Base-by-base conservation (phyloP, 164 flowering plant genomes). In the Magnolia changhungtana region DNA sequence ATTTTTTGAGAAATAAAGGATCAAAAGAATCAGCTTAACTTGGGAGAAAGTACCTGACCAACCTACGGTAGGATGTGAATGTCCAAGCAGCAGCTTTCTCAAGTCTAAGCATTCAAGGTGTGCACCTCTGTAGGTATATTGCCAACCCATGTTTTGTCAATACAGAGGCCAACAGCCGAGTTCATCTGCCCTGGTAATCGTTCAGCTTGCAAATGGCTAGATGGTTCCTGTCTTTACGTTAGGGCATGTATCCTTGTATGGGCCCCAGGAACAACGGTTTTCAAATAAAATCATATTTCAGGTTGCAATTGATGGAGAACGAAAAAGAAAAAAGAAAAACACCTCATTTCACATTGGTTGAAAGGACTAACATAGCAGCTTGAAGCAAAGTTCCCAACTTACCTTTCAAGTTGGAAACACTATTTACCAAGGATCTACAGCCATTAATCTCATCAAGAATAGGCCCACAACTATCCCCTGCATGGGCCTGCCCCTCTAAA, bases 331-430 rank as follows among this genome's bases (percentile, higher is more conserved):
- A 45, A 19, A 27, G 29, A 27, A 19, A 50, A n/a, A 70, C 49
- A 58, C 50, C 55, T 85, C 78, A 89, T 75, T 84, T 83, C 67
- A 74, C 83, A 75, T 79, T 80, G 31, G 72, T 50, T 71, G 89
- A 73, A 80, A 93, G 88, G 50, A 78, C 81, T 0, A 89, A 77
- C 69, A 94, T 59, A 3, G 97, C 92, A 29, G 92, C 78, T 77
- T 78, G 88, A 71, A 94, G 74, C 75, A 83, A 52, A 79, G 74
- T 68, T 75, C 51, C 80, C 78, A 88, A 65, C 61, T 78, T 90
- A 37, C 63, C 79, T 76, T 82, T 82, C 83, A 96, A 86, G 20
- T 78, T 75, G 50, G 80, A 72, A 68, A 89, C 76, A 2, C 88
- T 81, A 79, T 89, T 87, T 74, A 73, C 77, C 52, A 94, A 73